These are phyloP conservation scores for Shiraia sp. DNA, from an alignment of 2,329 filamentous ascomycete species.

Conservation along the genomic window DNA sequence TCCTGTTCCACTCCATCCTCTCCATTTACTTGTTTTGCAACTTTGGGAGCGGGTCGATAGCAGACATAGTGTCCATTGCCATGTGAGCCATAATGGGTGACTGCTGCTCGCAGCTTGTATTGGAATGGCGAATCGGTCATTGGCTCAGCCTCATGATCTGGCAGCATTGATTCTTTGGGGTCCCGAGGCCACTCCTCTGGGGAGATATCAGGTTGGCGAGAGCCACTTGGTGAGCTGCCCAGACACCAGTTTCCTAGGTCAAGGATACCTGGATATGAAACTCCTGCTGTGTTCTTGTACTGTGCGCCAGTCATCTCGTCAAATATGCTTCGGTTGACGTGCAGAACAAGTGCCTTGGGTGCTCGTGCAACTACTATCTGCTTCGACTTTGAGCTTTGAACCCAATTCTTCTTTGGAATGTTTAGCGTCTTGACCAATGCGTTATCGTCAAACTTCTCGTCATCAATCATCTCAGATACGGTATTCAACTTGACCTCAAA, in stretches of 20 bases:
- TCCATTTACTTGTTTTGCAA: not conserved
- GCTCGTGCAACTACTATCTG: constrained; percentile 84
- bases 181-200: constrained; percentile 72
- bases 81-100: constrained; percentile 88
- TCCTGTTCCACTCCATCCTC: constrained; percentile 19
- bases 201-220: constrained; percentile 29
- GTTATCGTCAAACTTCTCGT: constrained; percentile 71
- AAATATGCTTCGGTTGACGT: constrained; percentile 91
- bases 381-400: constrained; percentile 82
- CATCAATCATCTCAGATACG: constrained; percentile 72
- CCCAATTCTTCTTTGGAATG: constrained; percentile 64
- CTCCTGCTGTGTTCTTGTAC: constrained; percentile 80
- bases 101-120: constrained; percentile 80
- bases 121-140: constrained; percentile 47
- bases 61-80: constrained; percentile 97
- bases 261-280: constrained; percentile 74
- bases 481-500: constrained; percentile 62
- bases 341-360: constrained; percentile 78
- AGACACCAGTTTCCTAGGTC: constrained; percentile 86
- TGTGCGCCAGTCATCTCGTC: constrained; percentile 79
- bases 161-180: constrained; percentile 74
- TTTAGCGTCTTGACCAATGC: constrained; percentile 52
- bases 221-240: constrained; percentile 55
- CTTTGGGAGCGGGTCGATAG: constrained; percentile 70
- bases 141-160: constrained; percentile 51